Base-by-base conservation (phyloP, 352 stramenopile genomes). In the Pythium utonaiense region DNA sequence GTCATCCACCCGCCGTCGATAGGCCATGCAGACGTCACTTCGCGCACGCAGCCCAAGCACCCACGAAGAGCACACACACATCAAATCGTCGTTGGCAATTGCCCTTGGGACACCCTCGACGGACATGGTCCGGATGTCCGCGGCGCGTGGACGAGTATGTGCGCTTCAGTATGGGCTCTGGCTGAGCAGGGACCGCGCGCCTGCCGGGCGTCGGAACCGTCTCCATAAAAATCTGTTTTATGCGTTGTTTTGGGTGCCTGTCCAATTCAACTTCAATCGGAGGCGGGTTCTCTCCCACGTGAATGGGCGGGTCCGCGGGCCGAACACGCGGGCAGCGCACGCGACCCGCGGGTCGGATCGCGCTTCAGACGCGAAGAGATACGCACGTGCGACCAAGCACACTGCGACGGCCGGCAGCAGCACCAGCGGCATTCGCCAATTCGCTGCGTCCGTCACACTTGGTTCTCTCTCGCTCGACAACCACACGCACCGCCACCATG, bases 401-500 rank as follows among this genome's bases (percentile, higher is more conserved):
- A n/a, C n/a, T n/a, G 21, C 40, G 5, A 19, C 25, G 14, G 40
- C 40, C 40, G 33, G n/a, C 33, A n/a, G 14, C 33, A 40, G 12
- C 40, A 16, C 14, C 17, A 25, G 38, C 36, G 2, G 25, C 44
- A 66, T 66, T 66, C 42, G 51, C 38, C 60, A 60, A 60, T 60
- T 52, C 19, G 50, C 51, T 36, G 28, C 17, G 25, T 50, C n/a
- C 34, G 6, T 28, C 60, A 7, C 16, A 34, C 17, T 22, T 12
- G 19, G 30, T 21, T 48, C 34, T 13, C 16, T 16, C 16, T 28
- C 12, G 14, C 22, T 14, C 38, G 40, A 30, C 40, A n/a, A n/a
- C n/a, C n/a, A n/a, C n/a, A n/a, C n/a, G n/a, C n/a, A n/a, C 6
- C 40, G 10, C 40, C 40, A 33, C 49, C 38, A 70, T 71, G 64